Evolutionary conservation across 148 eudicot genomes (phyloP).

Genomic region (Chenopodium berlandieri): DNA sequence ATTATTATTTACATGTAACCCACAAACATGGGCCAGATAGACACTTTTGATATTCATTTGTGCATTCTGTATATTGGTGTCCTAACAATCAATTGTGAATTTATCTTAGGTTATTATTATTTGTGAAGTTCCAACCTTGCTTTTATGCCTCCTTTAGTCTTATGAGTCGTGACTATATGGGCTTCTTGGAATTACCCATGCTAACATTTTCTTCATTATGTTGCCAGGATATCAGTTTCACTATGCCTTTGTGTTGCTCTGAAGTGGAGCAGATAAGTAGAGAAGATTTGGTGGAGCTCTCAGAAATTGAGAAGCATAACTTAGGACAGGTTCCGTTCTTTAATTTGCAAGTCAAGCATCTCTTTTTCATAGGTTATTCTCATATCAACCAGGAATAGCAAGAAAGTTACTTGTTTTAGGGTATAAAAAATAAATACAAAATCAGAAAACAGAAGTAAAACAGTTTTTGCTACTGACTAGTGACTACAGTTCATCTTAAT

Average conservation of each 20-base stretch:
- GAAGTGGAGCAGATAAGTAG: constrained; percentile 69
- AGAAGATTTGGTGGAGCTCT: constrained; percentile 91
- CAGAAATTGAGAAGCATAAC: constrained; percentile 87
- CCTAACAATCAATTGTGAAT: neutral
- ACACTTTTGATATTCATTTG: neutral
- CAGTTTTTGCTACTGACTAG: neutral
- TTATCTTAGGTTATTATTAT: neutral
- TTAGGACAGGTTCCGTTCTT: constrained; percentile 67
- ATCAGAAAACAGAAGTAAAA: neutral
- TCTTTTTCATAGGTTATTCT: neutral
- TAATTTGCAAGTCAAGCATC: neutral
- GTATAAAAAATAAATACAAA: neutral
- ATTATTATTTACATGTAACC: neutral
- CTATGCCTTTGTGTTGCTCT: constrained; percentile 82
- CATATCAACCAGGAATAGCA: neutral
- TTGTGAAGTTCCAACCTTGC: neutral
- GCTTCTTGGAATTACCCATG: neutral
- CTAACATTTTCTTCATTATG: constrained; percentile 7
- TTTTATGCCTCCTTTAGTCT: neutral
- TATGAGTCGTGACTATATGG: neutral
- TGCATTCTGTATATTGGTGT: neutral
- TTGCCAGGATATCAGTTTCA: constrained; percentile 63
- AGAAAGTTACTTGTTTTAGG: neutral
- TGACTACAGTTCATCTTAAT: neutral
- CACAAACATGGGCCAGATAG: neutral